Evolutionary conservation across 805 yeast genomes (phyloP).

Genomic region (Zygotorulaspora danielsina): DNA sequence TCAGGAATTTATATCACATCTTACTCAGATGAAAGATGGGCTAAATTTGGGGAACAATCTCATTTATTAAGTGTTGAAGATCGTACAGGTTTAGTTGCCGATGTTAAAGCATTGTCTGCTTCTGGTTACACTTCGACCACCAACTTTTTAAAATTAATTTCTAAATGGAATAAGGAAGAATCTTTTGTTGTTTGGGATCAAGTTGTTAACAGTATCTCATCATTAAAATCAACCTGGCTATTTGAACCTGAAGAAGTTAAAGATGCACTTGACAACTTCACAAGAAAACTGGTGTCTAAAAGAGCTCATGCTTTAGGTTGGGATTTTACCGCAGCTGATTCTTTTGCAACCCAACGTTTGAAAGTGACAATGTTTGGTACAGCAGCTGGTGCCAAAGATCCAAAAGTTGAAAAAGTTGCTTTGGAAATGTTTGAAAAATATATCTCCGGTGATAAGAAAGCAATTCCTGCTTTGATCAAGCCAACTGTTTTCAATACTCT

Average conservation of each 20-base stretch:
- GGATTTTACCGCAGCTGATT: constrained; percentile 52
- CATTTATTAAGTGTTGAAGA: constrained; percentile 67
- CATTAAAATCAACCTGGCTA: constrained; percentile 50
- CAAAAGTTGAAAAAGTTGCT: constrained; percentile 45
- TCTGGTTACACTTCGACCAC: constrained; percentile 66
- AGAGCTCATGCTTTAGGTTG: constrained; percentile 60
- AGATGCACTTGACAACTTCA: constrained; percentile 49
- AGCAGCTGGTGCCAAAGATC: constrained; percentile 53
- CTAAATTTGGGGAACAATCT: constrained; percentile 54
- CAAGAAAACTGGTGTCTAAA: constrained; percentile 49
- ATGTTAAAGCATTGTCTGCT: constrained; percentile 64
- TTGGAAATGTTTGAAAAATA: constrained; percentile 49
- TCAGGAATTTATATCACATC: constrained; percentile 73
- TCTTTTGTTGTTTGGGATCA: constrained; percentile 68
- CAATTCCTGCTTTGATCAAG: constrained; percentile 72
- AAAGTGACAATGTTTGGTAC: constrained; percentile 58
- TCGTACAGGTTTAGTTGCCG: constrained; percentile 77
- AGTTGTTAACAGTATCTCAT: constrained; percentile 46
- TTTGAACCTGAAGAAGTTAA: constrained; percentile 48
- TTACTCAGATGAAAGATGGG: constrained; percentile 65
- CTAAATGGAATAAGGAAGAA: constrained; percentile 54
- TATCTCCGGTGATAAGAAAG: constrained; percentile 58
- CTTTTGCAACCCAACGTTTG: constrained; percentile 60
- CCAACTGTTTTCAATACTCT: constrained; percentile 60
- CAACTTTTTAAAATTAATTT: constrained; percentile 54